Conservation (phyloP, 306 rosid species). For the Ziziphus jujuba region DNA sequence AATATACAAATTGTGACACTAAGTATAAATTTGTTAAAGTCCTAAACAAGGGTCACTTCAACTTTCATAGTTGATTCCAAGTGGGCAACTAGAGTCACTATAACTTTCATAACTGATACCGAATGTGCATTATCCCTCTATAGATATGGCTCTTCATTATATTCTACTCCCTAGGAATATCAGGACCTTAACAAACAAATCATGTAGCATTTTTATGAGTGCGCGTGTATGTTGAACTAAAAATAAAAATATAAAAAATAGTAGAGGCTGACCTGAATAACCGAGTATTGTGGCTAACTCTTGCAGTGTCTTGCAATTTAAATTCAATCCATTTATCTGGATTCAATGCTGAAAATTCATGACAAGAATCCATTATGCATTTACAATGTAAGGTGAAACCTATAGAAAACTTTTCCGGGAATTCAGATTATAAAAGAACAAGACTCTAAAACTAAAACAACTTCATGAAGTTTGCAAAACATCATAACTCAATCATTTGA, state of each 20-base stretch:
- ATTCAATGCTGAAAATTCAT: constrained; percentile 56
- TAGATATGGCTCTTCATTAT: too few species aligned
- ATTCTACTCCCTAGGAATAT: too few species aligned
- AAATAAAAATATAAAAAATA: not conserved
- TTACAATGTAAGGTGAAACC: not conserved
- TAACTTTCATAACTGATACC: too few species aligned
- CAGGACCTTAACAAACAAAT: too few species aligned
- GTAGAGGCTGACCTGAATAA: constrained; percentile 61
- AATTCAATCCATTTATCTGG: constrained; percentile 78
- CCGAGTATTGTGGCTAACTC: constrained; percentile 81
- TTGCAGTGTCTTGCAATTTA: constrained; percentile 88
- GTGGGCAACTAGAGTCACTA: too few species aligned
- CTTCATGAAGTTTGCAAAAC: not conserved
- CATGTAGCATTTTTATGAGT: too few species aligned
- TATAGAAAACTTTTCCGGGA: not conserved
- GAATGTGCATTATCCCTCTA: too few species aligned
- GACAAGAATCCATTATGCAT: constrained; percentile 7
- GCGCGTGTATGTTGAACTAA: too few species aligned
- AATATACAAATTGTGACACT: too few species aligned
- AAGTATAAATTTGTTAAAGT: too few species aligned
- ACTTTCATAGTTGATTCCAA: too few species aligned
- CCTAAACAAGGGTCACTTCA: too few species aligned
- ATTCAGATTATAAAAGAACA: not conserved
- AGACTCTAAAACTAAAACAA: not conserved
- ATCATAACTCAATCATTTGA: not conserved